A percentile compares a stretch with the other conserved stretches of the same genome.
Conservation (phyloP, 2,329 filamentous ascomycete species). For the Sarocladiaceae sp. region DNA sequence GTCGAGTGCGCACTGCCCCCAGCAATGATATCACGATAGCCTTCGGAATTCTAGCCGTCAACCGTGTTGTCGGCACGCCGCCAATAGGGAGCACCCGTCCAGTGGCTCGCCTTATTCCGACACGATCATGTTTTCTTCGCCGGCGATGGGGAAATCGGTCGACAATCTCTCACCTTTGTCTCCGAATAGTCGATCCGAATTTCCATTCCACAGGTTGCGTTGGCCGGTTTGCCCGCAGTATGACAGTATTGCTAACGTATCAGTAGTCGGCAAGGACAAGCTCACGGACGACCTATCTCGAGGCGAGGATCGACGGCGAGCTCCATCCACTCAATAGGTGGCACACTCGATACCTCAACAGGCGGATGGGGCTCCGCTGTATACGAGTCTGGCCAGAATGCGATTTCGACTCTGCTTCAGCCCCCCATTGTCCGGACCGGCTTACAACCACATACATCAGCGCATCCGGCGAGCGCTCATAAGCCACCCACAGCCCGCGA, state of each 20-base stretch:
- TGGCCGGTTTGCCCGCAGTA: not conserved
- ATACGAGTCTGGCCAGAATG: conserved; percentile 78
- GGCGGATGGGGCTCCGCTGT: conserved; percentile 48
- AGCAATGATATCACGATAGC: conserved; percentile 50
- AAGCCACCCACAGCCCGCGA: conserved; percentile 82
- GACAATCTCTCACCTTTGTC: conserved; percentile 58
- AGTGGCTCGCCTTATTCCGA: conserved; percentile 13
- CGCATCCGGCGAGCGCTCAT: conserved; percentile 65
- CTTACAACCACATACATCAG: conserved; percentile 71
- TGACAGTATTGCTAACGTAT: conserved; percentile 18
- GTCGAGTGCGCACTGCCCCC: conserved; percentile 1
- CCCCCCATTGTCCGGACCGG: conserved; percentile 87
- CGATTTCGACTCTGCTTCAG: conserved; percentile 91
- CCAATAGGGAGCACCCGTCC: conserved; percentile 13
- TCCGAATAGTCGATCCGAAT: conserved; percentile 47
- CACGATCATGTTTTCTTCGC: conserved; percentile 54
- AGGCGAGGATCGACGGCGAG: conserved; percentile 81
- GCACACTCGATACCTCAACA: conserved; percentile 69
- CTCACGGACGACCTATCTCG: conserved; percentile 42
- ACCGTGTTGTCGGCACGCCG: conserved; percentile 29
- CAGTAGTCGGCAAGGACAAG: conserved; percentile 40
- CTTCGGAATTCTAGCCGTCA: conserved; percentile 23
- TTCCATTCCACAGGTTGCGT: conserved; percentile 54
- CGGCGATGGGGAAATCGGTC: conserved; percentile 58
- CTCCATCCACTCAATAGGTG: conserved; percentile 83